phyloP scores from a whole-genome alignment of 352 stramenopile species.

The Globisporangium canariense region DNA sequence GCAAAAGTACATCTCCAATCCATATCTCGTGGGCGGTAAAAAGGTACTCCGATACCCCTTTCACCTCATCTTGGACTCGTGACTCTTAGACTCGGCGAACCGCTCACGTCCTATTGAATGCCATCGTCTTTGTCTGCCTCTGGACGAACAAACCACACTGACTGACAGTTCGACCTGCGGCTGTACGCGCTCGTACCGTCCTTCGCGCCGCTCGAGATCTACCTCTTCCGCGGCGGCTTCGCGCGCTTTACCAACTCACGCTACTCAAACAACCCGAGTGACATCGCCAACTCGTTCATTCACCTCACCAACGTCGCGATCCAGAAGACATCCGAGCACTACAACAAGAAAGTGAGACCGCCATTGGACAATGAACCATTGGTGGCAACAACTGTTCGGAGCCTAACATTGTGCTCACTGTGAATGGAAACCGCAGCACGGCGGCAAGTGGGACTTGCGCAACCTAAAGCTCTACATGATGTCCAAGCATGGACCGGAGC shows the following conservation, averaged over 20 bases:
- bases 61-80: not conserved
- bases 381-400: not conserved
- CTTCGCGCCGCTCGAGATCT: slow-evolving; percentile 91
- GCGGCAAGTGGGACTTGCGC: slow-evolving; percentile 90
- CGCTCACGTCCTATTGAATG: no score
- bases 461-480: slow-evolving; percentile 92
- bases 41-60: slow-evolving; percentile 47
- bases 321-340: slow-evolving; percentile 93
- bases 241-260: slow-evolving; percentile 89
- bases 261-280: slow-evolving; percentile 87
- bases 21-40: slow-evolving; percentile 92
- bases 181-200: slow-evolving; percentile 92
- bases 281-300: slow-evolving; percentile 91
- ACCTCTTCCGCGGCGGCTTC: slow-evolving; percentile 90
- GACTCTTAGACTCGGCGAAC: not conserved
- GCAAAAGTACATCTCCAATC: slow-evolving; percentile 92
- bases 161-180: slow-evolving; percentile 85
- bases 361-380: not conserved
- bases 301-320: slow-evolving; percentile 95
- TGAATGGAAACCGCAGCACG: slow-evolving; percentile 37
- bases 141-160: not conserved
- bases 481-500: slow-evolving; percentile 75
- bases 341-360: slow-evolving; percentile 77
- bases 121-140: not conserved
- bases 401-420: not conserved